These are phyloP conservation scores for Tranzscheliella williamsii DNA, from an alignment of 1,284 basidiomycete species.

Conservation along the genomic window DNA sequence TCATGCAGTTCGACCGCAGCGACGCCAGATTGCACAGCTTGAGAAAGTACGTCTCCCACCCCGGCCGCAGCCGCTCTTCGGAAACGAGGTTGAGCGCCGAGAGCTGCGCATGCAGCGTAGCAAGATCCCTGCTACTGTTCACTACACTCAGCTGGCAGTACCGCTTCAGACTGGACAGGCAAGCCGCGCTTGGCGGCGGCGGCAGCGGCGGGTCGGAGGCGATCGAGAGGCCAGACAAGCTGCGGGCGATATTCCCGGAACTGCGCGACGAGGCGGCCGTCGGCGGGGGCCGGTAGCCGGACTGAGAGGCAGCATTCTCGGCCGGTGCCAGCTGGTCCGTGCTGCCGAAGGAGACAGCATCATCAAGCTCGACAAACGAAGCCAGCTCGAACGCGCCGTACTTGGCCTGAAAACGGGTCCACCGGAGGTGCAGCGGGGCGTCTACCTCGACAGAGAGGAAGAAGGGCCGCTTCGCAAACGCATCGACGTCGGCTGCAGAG, in stretches of 20 bases:
- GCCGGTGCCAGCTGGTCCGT: no score
- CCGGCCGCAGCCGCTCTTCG: conserved; percentile 73
- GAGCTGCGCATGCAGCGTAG: conserved; percentile 64
- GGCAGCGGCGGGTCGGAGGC: no score
- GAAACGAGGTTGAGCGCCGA: conserved; percentile 73
- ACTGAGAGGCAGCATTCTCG: no score
- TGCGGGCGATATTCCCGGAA: no score
- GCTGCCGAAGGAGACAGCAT: conserved; percentile 19
- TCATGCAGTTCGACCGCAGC: conserved; percentile 70
- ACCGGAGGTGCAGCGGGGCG: conserved; percentile 70
- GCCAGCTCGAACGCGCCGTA: conserved; percentile 22
- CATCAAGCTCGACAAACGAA: conserved; percentile 52
- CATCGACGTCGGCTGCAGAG: conserved; percentile 67
- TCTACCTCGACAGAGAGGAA: conserved; percentile 85
- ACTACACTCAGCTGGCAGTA: no score
- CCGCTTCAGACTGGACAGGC: no score
- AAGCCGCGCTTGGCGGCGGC: no score
- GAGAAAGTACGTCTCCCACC: conserved; percentile 60
- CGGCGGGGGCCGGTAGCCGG: no score
- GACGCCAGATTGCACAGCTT: conserved; percentile 57
- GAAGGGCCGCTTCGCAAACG: conserved; percentile 84
- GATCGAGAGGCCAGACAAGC: no score
- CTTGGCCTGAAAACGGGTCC: conserved; percentile 22
- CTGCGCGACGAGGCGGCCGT: no score
- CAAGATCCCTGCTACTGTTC: no score